Evolutionary conservation across 2,329 filamentous ascomycete species (phyloP).

Genomic region (Stemphylium beticola): DNA sequence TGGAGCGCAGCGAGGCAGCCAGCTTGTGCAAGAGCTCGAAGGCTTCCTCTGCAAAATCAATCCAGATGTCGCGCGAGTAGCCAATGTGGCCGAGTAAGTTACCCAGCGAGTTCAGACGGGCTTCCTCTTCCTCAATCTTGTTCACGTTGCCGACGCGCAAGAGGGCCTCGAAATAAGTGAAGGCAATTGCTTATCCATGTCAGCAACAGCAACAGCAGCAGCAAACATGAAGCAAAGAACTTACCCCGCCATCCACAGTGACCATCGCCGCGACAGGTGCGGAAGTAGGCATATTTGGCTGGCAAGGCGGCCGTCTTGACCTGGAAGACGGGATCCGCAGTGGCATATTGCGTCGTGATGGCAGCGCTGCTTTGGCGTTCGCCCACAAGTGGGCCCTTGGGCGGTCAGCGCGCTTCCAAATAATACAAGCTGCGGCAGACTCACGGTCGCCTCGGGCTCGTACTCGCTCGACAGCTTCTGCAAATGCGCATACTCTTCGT

Average conservation of each 20-base stretch:
- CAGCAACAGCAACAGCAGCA: constrained; percentile 26
- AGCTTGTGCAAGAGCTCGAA: constrained; percentile 71
- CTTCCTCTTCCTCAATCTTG: constrained; percentile 72
- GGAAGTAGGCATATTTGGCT: constrained; percentile 84
- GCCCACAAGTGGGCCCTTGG: constrained; percentile 82
- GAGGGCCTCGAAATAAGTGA: constrained; percentile 89
- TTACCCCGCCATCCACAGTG: constrained; percentile 98
- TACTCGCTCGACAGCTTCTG: constrained; percentile 68
- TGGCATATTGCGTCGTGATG: constrained; percentile 85
- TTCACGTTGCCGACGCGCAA: constrained; percentile 69
- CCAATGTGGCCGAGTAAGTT: constrained; percentile 73
- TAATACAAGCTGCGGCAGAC: constrained; percentile 34
- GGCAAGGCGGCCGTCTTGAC: constrained; percentile 86
- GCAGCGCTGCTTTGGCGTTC: constrained; percentile 75
- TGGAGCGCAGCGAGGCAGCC: constrained; percentile 60
- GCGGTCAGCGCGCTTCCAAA: constrained; percentile 26
- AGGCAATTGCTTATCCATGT: constrained; percentile 75
- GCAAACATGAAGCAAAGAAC: constrained; percentile 35
- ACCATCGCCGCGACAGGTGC: constrained; percentile 87
- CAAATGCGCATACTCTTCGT: constrained; percentile 65
- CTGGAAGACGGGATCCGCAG: constrained; percentile 82
- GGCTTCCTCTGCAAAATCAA: constrained; percentile 83
- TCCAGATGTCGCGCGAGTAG: constrained; percentile 72
- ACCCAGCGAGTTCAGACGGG: constrained; percentile 74
- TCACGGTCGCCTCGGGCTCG: constrained; percentile 63